Conservation (phyloP, 345 rosid species). For the Acer yangbiense region DNA sequence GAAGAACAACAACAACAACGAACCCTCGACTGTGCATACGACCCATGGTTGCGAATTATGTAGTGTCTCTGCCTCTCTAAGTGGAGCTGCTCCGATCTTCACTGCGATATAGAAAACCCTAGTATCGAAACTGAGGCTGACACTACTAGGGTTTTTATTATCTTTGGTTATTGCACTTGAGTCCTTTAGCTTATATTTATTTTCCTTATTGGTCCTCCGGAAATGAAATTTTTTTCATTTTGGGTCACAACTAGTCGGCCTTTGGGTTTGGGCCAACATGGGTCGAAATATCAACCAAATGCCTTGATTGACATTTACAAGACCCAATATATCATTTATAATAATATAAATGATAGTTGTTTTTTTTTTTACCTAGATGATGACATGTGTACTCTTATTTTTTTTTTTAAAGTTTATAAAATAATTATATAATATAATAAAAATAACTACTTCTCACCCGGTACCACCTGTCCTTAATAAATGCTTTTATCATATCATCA, state of each 20-base stretch:
- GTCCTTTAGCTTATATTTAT: not conserved
- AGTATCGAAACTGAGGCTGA: not conserved
- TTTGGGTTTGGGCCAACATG: not conserved
- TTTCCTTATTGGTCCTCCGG: not conserved
- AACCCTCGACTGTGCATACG: slow-evolving; percentile 90
- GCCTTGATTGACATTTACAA: not conserved
- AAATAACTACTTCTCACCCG: too few species aligned
- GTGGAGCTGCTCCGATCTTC: slow-evolving; percentile 7
- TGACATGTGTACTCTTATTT: too few species aligned
- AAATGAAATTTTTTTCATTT: not conserved
- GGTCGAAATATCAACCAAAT: not conserved
- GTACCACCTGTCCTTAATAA: too few species aligned
- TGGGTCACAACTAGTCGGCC: not conserved
- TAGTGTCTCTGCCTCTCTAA: slow-evolving; percentile 14
- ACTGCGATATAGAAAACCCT: slow-evolving; percentile 30
- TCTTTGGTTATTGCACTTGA: slow-evolving; percentile 1
- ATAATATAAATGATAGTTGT: too few species aligned
- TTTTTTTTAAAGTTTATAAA: too few species aligned
- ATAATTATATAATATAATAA: too few species aligned
- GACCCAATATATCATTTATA: not conserved
- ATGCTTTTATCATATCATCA: too few species aligned
- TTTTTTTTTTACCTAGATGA: too few species aligned
- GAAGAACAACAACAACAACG: slow-evolving; percentile 3
- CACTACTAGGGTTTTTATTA: slow-evolving; percentile 14
- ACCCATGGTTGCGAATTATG: slow-evolving; percentile 54